phyloP scores from a whole-genome alignment of 164 flowering plant genomes.

The Sedum album region DNA sequence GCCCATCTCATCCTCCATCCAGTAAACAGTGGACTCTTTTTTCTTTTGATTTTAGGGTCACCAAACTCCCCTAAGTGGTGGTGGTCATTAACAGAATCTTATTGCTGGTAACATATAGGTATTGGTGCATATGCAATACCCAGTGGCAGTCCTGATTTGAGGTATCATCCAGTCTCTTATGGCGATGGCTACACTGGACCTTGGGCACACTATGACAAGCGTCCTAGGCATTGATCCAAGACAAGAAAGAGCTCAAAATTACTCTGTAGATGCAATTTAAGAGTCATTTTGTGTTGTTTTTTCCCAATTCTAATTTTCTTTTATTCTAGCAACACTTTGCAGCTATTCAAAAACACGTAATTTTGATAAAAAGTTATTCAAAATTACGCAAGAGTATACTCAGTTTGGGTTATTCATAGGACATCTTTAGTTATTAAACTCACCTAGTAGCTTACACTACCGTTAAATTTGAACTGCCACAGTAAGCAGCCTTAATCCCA shows the following conservation, averaged over 20 bases:
- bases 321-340: neutral
- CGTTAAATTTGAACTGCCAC: neutral
- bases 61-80: neutral
- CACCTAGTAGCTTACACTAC: too few relatives aligned
- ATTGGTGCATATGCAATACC: conserved; percentile 30
- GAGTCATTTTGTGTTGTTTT: neutral
- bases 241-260: neutral
- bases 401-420: too few relatives aligned
- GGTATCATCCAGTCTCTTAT: conserved; percentile 25
- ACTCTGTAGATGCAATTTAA: neutral
- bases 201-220: conserved; percentile 39
- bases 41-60: neutral
- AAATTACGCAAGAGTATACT: too few relatives aligned
- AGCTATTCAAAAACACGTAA: too few relatives aligned
- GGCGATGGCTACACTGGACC: conserved; percentile 28
- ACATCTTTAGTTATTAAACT: too few relatives aligned
- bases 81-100: conserved; percentile 6
- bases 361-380: too few relatives aligned
- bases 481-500: too few relatives aligned
- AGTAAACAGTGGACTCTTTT: neutral
- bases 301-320: neutral
- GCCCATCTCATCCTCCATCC: neutral
- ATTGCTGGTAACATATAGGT: conserved; percentile 15
- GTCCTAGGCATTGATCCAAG: conserved; percentile 25
- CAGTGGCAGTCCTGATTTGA: conserved; percentile 42